Base-by-base conservation (phyloP, 805 yeast species). In the Wickerhamomyces silvicola region DNA sequence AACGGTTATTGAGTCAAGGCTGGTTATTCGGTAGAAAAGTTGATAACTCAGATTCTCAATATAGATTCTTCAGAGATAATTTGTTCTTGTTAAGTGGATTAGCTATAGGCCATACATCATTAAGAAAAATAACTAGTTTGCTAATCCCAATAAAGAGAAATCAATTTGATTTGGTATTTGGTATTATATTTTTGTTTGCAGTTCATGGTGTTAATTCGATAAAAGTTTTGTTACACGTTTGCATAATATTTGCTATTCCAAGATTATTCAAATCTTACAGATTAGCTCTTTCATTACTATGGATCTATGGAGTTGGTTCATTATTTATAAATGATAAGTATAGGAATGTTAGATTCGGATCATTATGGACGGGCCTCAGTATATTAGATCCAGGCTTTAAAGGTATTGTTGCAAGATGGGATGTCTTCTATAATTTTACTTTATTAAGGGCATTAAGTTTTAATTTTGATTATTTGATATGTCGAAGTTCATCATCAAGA, bases 341-440 rank as follows among this genome's bases (percentile, higher is more conserved):
- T 39, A 66, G 87, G 32, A 64, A 70, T 14, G 66, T 68, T 37
- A 70, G 70, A 15, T 68, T 71, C 28, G 78, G 73, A 0, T 45
- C 50, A 8, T 27, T 76, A 6, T 48, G 52, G 32, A 49, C 66
- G 1, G 38, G 45, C 2, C 54, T 83, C n/a, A 52, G 64, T 0
- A 59, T 70, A 22, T 55, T 83, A 45, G 95, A 86, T 48, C 45
- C 59, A 18, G 69, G 71, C 1, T 80, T 72, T 45, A 69, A 70
- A 29, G 97, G 97, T 1, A 69, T 88, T 10, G 78, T 92, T 39
- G 67, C 76, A 12, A 70, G 97, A 46, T 92, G 99, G 99, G 97
- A 92, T 52, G 97, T 92, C 4, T 85, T 83, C 46, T 92, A 78
- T 68, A 92, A 92, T 59, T 87, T 94, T 58, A 81, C 95, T 1